A percentile compares a stretch with the other conserved stretches of the same genome.
Evolutionary conservation across 2,329 filamentous ascomycete species (phyloP).

Genomic region (Neoascochyta sp.): DNA sequence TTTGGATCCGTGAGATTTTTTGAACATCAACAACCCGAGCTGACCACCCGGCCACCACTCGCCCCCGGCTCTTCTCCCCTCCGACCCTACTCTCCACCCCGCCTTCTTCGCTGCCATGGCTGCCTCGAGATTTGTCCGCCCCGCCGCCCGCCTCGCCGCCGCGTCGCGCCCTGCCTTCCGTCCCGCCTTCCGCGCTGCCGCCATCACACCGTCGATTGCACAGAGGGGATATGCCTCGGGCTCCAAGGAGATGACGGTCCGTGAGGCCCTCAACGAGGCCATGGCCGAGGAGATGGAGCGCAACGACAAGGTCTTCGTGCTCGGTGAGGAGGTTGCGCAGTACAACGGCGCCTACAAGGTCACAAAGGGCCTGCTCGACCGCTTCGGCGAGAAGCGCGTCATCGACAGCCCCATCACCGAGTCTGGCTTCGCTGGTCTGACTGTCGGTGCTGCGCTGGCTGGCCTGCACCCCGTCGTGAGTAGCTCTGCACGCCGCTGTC

Average conservation of each 20-base stretch:
- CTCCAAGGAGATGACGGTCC: constrained; percentile 92
- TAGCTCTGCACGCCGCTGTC: not conserved
- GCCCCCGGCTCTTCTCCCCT: constrained; percentile 24
- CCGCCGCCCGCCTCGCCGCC: constrained; percentile 60
- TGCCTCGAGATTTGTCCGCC: constrained; percentile 60
- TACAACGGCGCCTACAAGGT: constrained; percentile 99
- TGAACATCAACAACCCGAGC: constrained; percentile 6
- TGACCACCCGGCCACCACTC: constrained; percentile 21
- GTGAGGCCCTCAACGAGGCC: constrained; percentile 96
- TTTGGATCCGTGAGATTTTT: constrained; percentile 2
- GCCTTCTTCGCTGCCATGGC: constrained; percentile 46
- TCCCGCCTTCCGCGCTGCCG: constrained; percentile 50
- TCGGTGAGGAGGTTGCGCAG: constrained; percentile 98
- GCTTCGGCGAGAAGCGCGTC: constrained; percentile 94
- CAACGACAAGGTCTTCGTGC: constrained; percentile 91
- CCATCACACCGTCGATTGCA: constrained; percentile 47
- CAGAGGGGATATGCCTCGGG: constrained; percentile 56
- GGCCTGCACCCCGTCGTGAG: constrained; percentile 90
- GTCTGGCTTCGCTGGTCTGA: constrained; percentile 89
- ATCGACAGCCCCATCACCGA: constrained; percentile 99
- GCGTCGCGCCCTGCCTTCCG: constrained; percentile 52
- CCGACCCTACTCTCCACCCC: constrained; percentile 19
- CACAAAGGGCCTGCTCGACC: constrained; percentile 93
- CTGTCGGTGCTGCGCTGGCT: constrained; percentile 89
- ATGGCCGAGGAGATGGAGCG: constrained; percentile 93